Percentiles rank a stretch among this genome's conserved stretches.
Conservation (phyloP, 192 early-diverging fungal species). For the Gonapodya sp. region DNA sequence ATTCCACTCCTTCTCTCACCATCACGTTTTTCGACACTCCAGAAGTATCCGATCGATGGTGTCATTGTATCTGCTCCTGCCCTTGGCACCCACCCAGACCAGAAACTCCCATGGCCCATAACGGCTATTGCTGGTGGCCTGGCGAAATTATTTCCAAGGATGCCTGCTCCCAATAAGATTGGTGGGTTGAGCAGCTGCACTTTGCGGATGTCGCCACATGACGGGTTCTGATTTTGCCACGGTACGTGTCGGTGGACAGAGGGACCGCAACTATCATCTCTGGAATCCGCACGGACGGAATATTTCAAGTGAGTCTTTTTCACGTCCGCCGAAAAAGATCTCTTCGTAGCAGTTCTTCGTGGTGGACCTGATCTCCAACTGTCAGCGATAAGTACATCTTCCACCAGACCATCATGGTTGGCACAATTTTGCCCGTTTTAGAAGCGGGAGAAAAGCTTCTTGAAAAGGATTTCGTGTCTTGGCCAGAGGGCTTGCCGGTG, state of each 20-base stretch:
- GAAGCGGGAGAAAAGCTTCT: neutral
- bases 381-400: neutral
- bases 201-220: neutral
- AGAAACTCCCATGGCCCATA: neutral
- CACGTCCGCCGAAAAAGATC: neutral
- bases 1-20: too few relatives aligned
- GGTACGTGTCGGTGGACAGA: neutral
- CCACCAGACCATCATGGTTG: constrained; percentile 1
- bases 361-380: too few relatives aligned
- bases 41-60: neutral
- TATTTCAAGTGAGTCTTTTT: neutral
- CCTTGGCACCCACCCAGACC: neutral
- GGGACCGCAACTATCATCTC: neutral
- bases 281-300: neutral
- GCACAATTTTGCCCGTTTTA: neutral
- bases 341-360: neutral
- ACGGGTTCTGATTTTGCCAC: too few relatives aligned
- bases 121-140: neutral
- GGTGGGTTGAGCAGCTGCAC: neutral
- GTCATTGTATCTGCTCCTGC: neutral
- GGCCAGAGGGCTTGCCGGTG: neutral
- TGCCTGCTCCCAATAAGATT: neutral
- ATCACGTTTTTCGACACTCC: neutral
- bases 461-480: neutral
- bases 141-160: neutral